Evolutionary conservation across 176 grass and related monocot genomes (phyloP).

Genomic region (Elymus sibiricus): DNA sequence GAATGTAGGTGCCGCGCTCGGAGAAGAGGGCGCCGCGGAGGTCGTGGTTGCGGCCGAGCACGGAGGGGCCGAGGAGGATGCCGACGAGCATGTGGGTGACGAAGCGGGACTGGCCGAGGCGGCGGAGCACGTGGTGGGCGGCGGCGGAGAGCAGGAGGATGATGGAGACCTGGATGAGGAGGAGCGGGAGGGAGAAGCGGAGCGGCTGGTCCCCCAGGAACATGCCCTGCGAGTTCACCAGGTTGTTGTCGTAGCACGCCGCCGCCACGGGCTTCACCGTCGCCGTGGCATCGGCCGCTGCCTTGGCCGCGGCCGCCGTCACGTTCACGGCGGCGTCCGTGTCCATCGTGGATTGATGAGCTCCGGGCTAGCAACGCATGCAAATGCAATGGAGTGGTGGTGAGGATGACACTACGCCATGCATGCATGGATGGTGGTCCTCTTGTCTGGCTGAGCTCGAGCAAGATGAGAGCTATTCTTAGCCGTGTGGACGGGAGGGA

Average conservation of each 20-base stretch:
- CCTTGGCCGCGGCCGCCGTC: background rate
- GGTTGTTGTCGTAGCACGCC: conserved; percentile 75
- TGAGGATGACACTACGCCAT: too few relatives aligned
- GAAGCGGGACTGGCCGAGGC: conserved; percentile 49
- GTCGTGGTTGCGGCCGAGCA: conserved; percentile 27
- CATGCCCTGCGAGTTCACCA: conserved; percentile 75
- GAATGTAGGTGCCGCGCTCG: conserved; percentile 51
- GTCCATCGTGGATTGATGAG: background rate
- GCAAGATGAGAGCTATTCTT: conserved; percentile 16
- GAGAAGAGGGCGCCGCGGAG: conserved; percentile 47
- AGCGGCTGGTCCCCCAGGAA: conserved; percentile 67
- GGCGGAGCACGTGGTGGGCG: conserved; percentile 40
- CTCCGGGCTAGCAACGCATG: conserved; percentile 8
- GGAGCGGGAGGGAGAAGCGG: conserved; percentile 54
- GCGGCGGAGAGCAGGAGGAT: conserved; percentile 55
- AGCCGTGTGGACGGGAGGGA: conserved; percentile 31
- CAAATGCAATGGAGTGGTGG: background rate
- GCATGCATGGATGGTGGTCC: background rate
- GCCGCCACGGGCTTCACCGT: conserved; percentile 57
- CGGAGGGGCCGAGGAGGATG: conserved; percentile 58
- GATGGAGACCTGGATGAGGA: conserved; percentile 61
- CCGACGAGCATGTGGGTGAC: conserved; percentile 68
- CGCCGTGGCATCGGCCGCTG: background rate
- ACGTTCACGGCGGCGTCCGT: conserved; percentile 3
- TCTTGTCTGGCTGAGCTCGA: background rate